These are phyloP conservation scores for Termitomyces sp. DNA, from an alignment of 768 basidiomycete species.

Conservation along the genomic window DNA sequence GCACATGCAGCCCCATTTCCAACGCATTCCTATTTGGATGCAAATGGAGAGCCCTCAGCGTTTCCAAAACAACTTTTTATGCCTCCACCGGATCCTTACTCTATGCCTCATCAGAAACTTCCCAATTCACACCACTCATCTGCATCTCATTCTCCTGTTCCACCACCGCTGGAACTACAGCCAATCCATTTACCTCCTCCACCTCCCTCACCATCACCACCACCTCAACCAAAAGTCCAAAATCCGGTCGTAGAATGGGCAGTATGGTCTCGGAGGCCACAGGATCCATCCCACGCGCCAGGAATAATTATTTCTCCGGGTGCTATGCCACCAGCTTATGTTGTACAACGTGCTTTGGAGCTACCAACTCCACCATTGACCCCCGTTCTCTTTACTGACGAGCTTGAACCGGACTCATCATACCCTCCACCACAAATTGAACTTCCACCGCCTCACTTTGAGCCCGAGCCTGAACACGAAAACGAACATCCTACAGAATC, in stretches of 20 bases:
- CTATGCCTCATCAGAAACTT: too few relatives aligned
- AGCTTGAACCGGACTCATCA: not conserved
- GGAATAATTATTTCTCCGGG: conserved; percentile 67
- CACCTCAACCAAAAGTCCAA: not conserved
- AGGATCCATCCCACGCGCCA: conserved; percentile 60
- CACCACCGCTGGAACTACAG: not conserved
- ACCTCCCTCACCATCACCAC: not conserved
- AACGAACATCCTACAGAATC: not conserved
- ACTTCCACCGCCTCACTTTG: not conserved
- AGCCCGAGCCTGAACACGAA: not conserved
- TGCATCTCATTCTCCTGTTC: conserved; percentile 3
- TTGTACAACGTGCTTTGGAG: conserved; percentile 54
- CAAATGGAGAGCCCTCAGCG: conserved; percentile 39
- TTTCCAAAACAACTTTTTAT: conserved; percentile 63
- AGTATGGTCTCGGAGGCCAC: conserved; percentile 72
- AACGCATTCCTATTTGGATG: conserved; percentile 7
- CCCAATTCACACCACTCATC: conserved; percentile 2
- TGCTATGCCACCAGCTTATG: conserved; percentile 57
- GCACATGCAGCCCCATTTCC: too few relatives aligned
- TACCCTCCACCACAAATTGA: not conserved
- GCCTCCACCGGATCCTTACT: conserved; percentile 27
- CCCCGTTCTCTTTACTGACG: conserved; percentile 22
- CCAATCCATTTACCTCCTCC: not conserved
- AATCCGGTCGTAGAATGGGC: conserved; percentile 39
- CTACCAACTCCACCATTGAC: conserved; percentile 49